Evolutionary conservation across 1,284 basidiomycete species (phyloP).

Genomic region (Tremellales sp.): DNA sequence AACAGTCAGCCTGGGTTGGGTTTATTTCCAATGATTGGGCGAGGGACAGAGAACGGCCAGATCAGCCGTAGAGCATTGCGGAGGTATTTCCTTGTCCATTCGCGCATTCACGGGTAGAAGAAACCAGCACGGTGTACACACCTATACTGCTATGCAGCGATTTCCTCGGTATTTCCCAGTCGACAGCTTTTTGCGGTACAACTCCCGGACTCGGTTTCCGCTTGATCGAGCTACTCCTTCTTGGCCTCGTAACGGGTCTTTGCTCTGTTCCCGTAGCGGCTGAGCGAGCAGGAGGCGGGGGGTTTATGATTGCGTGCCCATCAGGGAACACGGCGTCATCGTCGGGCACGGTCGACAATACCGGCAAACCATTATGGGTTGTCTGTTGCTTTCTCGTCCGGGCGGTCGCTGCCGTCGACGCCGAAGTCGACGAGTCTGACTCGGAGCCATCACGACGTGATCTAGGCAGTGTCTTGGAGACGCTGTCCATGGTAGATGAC

Average conservation of each 20-base stretch:
- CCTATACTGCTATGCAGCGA: conserved; percentile 86
- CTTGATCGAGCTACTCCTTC: conserved; percentile 35
- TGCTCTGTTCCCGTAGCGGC: conserved; percentile 15
- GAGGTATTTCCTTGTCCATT: too few species aligned
- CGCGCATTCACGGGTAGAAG: neutral
- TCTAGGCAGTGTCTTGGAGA: too few species aligned
- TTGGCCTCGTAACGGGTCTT: conserved; percentile 27
- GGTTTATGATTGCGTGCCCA: conserved; percentile 2
- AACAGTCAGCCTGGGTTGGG: conserved; percentile 1
- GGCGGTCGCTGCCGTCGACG: conserved; percentile 10
- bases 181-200: conserved; percentile 43
- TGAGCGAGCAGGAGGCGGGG: conserved; percentile 20
- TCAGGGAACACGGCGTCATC: conserved; percentile 20
- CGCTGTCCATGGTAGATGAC: too few species aligned
- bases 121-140: conserved; percentile 44
- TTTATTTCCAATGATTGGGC: neutral
- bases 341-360: conserved; percentile 34
- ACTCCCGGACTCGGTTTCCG: conserved; percentile 42
- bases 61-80: neutral
- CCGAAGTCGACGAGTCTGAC: too few species aligned
- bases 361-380: conserved; percentile 24
- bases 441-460: too few species aligned
- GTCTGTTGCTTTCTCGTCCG: conserved; percentile 5
- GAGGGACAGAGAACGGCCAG: conserved; percentile 1
- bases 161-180: conserved; percentile 83